Evolutionary conservation across 225 moss, liverwort and hornwort species (phyloP).

Genomic region (Rhytidiadelphus loreus): DNA sequence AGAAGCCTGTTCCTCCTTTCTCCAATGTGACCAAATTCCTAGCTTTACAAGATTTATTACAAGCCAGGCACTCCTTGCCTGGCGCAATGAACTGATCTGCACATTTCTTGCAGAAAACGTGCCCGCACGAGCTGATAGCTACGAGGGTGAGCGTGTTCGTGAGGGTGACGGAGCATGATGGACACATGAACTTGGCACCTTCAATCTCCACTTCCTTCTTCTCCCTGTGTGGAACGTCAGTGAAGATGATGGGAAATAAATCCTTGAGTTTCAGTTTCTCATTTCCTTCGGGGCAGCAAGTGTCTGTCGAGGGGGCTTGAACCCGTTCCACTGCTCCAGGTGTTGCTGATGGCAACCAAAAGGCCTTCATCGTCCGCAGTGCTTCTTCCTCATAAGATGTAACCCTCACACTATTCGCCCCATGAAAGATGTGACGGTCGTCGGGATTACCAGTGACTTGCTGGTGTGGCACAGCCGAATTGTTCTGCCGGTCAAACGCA

Average conservation of each 20-base stretch:
- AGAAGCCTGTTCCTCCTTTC: slow-evolving; percentile 78
- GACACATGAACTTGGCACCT: slow-evolving; percentile 61
- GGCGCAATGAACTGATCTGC: slow-evolving; percentile 72
- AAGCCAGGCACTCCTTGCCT: slow-evolving; percentile 64
- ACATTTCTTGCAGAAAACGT: slow-evolving; percentile 84
- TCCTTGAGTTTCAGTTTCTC: slow-evolving; percentile 89
- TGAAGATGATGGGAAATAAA: slow-evolving; percentile 60
- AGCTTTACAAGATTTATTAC: slow-evolving; percentile 66
- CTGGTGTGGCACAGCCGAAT: slow-evolving; percentile 66
- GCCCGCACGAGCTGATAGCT: slow-evolving; percentile 67
- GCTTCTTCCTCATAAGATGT: slow-evolving; percentile 93
- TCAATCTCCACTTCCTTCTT: slow-evolving; percentile 56
- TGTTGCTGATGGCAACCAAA: slow-evolving; percentile 89
- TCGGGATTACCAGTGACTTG: slow-evolving; percentile 34
- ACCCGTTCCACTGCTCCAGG: slow-evolving; percentile 71
- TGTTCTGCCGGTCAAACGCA: slow-evolving; percentile 76
- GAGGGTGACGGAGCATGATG: slow-evolving; percentile 88
- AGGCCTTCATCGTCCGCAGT: slow-evolving; percentile 89
- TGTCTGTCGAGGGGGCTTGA: slow-evolving; percentile 59
- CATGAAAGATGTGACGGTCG: slow-evolving; percentile 51
- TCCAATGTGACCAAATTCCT: slow-evolving; percentile 61
- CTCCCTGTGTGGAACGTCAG: slow-evolving; percentile 58
- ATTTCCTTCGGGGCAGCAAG: slow-evolving; percentile 78
- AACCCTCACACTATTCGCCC: slow-evolving; percentile 68
- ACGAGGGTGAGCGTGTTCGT: slow-evolving; percentile 74